These are phyloP conservation scores for Celoporthe dispersa DNA, from an alignment of 2,329 filamentous ascomycete genomes.

Conservation along the genomic window DNA sequence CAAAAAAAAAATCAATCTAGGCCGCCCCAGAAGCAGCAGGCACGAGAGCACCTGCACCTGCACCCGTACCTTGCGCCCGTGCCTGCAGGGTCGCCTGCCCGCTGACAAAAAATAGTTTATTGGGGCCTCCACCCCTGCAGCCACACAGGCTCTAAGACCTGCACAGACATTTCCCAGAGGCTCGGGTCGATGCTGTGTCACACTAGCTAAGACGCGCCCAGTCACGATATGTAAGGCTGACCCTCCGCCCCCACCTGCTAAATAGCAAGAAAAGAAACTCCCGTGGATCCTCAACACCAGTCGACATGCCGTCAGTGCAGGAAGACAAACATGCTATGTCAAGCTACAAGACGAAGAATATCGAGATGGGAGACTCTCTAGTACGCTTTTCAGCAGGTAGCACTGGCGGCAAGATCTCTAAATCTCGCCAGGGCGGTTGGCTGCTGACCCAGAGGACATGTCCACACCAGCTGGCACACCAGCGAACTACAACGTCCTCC, in stretches of 20 bases:
- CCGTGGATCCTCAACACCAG: background rate
- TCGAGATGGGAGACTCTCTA: too few species aligned
- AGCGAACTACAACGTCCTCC: background rate
- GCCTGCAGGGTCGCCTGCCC: slow-evolving; percentile 7
- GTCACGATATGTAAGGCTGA: background rate
- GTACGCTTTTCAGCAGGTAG: too few species aligned
- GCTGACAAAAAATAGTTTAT: slow-evolving; percentile 1
- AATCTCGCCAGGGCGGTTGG: too few species aligned
- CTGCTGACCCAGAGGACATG: too few species aligned
- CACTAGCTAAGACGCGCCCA: slow-evolving; percentile 14
- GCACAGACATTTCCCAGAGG: slow-evolving; percentile 5
- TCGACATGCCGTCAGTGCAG: too few species aligned
- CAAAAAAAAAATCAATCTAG: background rate
- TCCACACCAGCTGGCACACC: too few species aligned
- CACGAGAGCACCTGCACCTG: background rate
- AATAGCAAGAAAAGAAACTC: background rate
- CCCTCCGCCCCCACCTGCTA: background rate
- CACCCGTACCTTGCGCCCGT: background rate
- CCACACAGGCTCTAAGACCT: background rate
- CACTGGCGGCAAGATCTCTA: too few species aligned
- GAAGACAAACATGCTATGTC: too few species aligned
- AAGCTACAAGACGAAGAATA: too few species aligned
- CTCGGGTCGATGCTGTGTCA: slow-evolving; percentile 13
- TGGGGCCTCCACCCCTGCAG: background rate
- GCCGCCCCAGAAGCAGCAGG: background rate